Base-by-base conservation (phyloP, 2,329 filamentous ascomycete species). In the Xylariales sp. region DNA sequence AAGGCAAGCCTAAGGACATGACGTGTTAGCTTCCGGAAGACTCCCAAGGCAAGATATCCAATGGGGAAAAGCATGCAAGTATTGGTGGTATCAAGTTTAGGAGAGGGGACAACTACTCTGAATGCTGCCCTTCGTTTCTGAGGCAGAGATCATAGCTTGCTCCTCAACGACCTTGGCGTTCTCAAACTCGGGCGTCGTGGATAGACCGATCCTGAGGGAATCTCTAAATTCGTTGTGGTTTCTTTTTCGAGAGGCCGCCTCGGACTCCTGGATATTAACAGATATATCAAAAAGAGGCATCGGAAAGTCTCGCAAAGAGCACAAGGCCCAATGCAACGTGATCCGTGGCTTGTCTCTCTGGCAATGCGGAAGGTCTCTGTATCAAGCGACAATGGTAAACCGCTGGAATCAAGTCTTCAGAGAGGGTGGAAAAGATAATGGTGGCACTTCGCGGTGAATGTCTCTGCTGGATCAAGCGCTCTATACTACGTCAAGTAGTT, bases 271-370 rank as follows among this genome's bases (percentile, higher is more conserved):
- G 20, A 72, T 61, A 43, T 76, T 75, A 11, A 63, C 55, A 14
- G 71, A 69, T 52, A 73, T 60, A 37, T 65, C 59, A 30, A 64
- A 56, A 18, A 76, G 58, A 52, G 73, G 65, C 72, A 75, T 76
- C 42, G 54, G 44, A 40, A 44, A 32, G 23, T 33, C 34, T 38
- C 23, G 6, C 17, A 8, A 17, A 42, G 29, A 29, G 29, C 38
- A 14, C 15, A 40, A 49, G 43, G 38, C 24, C 37, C 19, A 25
- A 27, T 17, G 23, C 12, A 13, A 24, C n/a, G 23, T 13, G 25
- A 17, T n/a, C 34, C 17, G n/a, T 27, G 34, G 15, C 25, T 37
- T 20, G 24, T 37, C 15, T 6, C 25, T 29, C 13, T 19, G 25
- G n/a, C n/a, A 27, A 11, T n/a, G 18, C 25, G 14, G 21, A 37